Evolutionary conservation across 2,329 filamentous ascomycete genomes (phyloP), one percentile per base, ranked within the genome.

Genomic region (Rhynchosporium agropyri): DNA sequence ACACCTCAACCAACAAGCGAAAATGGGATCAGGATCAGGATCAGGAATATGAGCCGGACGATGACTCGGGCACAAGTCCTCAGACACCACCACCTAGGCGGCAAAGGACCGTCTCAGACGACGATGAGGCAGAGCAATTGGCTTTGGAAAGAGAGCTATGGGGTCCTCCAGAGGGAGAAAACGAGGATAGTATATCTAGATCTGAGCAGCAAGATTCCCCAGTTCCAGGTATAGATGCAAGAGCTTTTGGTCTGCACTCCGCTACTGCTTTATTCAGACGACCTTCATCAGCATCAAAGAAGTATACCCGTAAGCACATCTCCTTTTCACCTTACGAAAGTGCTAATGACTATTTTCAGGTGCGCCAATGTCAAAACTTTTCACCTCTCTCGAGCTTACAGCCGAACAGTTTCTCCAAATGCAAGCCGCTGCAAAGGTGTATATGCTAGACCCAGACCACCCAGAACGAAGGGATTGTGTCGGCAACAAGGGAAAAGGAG

Each of bases 381-480:
- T 71, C 50, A 65, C 63, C 9, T 70, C 68, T 13, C 63, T 75
- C 28, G 69, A 73, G 38, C 36, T 75, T 9, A 63, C 62, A 29
- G 64, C 71, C 3, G 70, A 73, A 59, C 62, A 67, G 40, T 75
- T 73, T 55, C 61, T 73, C 13, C 61, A 65, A 13, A 62, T 75
- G n/a, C 72, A 74, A 65, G 66, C 67, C 48, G 70, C 67, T 29
- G 73, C 72, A n/a, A 75, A 75, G 62, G 28, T 51, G 3, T 75
- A 70, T 51, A 75, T 75, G 73, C 63, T 75, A 33, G 71, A 75
- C 51, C 58, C 64, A 28, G 56, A 58, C n/a, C 62, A 72, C 50
- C 72, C 71, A 8, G 72, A 75, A 50, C 63, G 74, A 63, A 63
- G 60, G 20, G 68, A 70, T 3, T 71, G 66, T 45, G 68, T 74